Percentiles rank a stretch among this genome's conserved stretches.
phyloP scores from a whole-genome alignment of 2,329 filamentous ascomycete species.

The Trichoderma citrinoviride region DNA sequence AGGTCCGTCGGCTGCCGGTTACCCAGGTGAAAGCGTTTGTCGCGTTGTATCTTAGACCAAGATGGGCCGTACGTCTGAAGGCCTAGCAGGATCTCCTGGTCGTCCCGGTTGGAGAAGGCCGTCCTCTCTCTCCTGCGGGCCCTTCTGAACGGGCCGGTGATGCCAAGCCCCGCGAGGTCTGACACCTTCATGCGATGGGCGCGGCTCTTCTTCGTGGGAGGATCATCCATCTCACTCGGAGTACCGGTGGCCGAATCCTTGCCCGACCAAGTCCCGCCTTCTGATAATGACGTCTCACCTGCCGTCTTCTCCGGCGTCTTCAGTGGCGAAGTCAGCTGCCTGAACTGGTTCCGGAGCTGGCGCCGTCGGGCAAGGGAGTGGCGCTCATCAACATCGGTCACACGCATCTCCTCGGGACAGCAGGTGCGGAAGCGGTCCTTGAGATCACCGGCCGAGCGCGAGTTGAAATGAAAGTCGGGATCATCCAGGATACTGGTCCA shows the following conservation, averaged over 20 bases:
- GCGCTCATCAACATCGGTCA: neutral
- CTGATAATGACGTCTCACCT: constrained; percentile 36
- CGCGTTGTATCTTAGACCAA: constrained; percentile 65
- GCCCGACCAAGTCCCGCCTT: constrained; percentile 32
- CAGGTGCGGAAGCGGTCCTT: constrained; percentile 67
- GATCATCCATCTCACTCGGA: constrained; percentile 34
- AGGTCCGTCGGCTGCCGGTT: constrained; percentile 61
- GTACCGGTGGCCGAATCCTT: constrained; percentile 29
- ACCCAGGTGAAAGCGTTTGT: constrained; percentile 56
- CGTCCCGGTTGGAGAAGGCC: constrained; percentile 62
- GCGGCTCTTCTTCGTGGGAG: constrained; percentile 49
- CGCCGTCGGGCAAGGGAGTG: constrained; percentile 25
- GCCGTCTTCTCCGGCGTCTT: constrained; percentile 42
- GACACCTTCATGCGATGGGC: constrained; percentile 56
- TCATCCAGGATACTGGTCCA: constrained; percentile 66
- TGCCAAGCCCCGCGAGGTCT: constrained; percentile 57
- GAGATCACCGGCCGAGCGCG: constrained; percentile 59
- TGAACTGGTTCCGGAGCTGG: neutral
- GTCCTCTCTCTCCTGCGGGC: constrained; percentile 59
- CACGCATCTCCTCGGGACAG: constrained; percentile 59
- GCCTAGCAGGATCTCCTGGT: constrained; percentile 59
- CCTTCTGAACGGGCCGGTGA: constrained; percentile 60
- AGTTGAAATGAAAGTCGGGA: constrained; percentile 58
- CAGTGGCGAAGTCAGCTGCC: constrained; percentile 18
- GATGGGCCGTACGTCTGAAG: constrained; percentile 59